These are phyloP conservation scores for Pugionium dolabratum DNA, from an alignment of 345 rosid genomes.

Conservation along the genomic window DNA sequence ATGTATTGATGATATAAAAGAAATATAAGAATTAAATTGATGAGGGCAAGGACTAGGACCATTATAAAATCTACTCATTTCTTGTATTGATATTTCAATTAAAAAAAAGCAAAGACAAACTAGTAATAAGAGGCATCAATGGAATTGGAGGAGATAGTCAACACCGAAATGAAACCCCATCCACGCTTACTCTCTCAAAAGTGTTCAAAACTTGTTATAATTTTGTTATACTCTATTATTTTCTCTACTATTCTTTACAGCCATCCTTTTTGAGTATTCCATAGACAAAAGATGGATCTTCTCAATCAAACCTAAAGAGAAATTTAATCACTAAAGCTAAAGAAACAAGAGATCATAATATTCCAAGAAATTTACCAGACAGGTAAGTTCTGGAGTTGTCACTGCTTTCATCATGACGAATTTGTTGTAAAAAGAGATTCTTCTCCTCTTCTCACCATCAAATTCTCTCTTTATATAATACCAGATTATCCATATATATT, in stretches of 20 bases:
- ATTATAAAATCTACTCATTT: constrained; percentile 42
- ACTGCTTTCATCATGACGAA: constrained; percentile 8
- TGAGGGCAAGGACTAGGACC: constrained; percentile 44
- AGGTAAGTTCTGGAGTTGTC: neutral
- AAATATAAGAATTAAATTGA: constrained; percentile 32
- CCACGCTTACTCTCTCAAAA: constrained; percentile 35
- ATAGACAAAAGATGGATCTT: neutral
- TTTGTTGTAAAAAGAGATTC: constrained; percentile 17
- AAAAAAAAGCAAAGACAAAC: constrained; percentile 38
- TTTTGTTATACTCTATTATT: constrained; percentile 32
- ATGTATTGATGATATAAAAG: constrained; percentile 36
- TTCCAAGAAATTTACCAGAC: constrained; percentile 6
- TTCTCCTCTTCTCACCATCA: constrained; percentile 30
- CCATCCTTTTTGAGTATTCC: constrained; percentile 29
- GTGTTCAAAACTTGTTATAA: constrained; percentile 41
- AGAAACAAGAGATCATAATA: constrained; percentile 11
- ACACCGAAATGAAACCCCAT: constrained; percentile 45
- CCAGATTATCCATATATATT: constrained; percentile 38
- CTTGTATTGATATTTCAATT: constrained; percentile 36
- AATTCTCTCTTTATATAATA: constrained; percentile 23
- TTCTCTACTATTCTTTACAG: constrained; percentile 21
- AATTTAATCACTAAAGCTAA: constrained; percentile 19
- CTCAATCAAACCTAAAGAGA: constrained; percentile 10
- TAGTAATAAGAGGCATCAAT: constrained; percentile 29
- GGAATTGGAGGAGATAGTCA: constrained; percentile 48